Conservation (phyloP, 2,329 filamentous ascomycete species). For the Pseudocercospora pini-densiflorae region DNA sequence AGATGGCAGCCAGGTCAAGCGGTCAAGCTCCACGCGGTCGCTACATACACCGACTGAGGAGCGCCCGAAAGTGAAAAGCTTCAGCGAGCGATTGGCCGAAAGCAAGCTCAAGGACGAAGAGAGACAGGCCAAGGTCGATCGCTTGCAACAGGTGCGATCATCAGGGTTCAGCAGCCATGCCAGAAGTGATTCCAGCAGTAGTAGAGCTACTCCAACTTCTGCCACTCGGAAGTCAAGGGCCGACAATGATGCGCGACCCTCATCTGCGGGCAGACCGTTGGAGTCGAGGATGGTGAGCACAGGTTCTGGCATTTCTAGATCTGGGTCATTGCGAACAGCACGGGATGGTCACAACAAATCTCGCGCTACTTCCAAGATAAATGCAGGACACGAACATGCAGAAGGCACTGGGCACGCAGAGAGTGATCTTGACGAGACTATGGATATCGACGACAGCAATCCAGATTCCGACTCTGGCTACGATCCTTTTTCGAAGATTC, state of each 20-base stretch:
- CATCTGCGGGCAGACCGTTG: slow-evolving; percentile 21
- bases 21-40: slow-evolving; percentile 21
- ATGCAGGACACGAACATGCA: slow-evolving; percentile 16
- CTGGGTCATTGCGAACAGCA: slow-evolving; percentile 20
- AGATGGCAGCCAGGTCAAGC: slow-evolving; percentile 38
- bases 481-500: slow-evolving; percentile 83
- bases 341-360: slow-evolving; percentile 6
- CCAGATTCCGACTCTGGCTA: slow-evolving; percentile 59
- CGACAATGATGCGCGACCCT: slow-evolving; percentile 18
- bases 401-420: slow-evolving; percentile 25
- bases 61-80: slow-evolving; percentile 54
- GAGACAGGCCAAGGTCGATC: slow-evolving; percentile 49
- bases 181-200: slow-evolving; percentile 13
- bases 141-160: slow-evolving; percentile 49
- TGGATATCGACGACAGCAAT: slow-evolving; percentile 17
- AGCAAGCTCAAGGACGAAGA: slow-evolving; percentile 55
- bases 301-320: slow-evolving; percentile 13
- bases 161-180: slow-evolving; percentile 35
- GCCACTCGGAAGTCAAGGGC: slow-evolving; percentile 1
- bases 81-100: slow-evolving; percentile 84
- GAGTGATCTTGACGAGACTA: slow-evolving; percentile 24
- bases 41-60: slow-evolving; percentile 18
- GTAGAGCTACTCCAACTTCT: neutral
- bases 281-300: neutral
- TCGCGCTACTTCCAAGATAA: slow-evolving; percentile 13